Evolutionary conservation across 31 red algal species (phyloP).

Genomic region (Endocladia muricata): DNA sequence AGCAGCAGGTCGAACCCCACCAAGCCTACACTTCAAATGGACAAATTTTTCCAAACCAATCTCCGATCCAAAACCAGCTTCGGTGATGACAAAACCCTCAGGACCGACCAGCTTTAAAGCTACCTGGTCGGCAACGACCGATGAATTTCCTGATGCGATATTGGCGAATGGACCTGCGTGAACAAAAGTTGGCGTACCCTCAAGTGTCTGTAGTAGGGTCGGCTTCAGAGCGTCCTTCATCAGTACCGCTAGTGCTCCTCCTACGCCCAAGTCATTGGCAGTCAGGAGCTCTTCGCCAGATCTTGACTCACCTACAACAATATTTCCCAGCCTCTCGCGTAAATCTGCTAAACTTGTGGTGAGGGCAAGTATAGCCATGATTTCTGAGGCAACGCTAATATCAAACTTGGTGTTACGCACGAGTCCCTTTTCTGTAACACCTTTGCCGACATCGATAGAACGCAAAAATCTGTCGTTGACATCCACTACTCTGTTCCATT

Average conservation of each 20-base stretch:
- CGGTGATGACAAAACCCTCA: slow-evolving; percentile 90
- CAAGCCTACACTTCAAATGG: slow-evolving; percentile 87
- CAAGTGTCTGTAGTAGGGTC: slow-evolving; percentile 94
- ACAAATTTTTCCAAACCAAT: slow-evolving; percentile 96
- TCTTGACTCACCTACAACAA: slow-evolving; percentile 74
- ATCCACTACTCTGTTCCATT: slow-evolving; percentile 91
- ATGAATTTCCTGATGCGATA: slow-evolving; percentile 91
- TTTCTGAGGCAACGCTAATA: slow-evolving; percentile 95
- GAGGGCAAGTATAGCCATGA: slow-evolving; percentile 97
- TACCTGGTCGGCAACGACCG: slow-evolving; percentile 89
- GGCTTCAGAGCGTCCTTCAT: slow-evolving; percentile 98
- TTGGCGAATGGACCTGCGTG: slow-evolving; percentile 99
- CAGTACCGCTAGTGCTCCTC: slow-evolving; percentile 84
- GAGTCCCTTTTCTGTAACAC: slow-evolving; percentile 67
- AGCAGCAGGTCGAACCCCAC: slow-evolving; percentile 61
- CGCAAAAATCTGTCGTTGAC: slow-evolving; percentile 93
- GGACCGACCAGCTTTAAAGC: slow-evolving; percentile 89
- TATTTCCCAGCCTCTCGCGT: slow-evolving; percentile 74
- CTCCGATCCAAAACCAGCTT: slow-evolving; percentile 97
- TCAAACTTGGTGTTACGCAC: slow-evolving; percentile 79
- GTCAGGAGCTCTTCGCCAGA: slow-evolving; percentile 54
- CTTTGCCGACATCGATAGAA: slow-evolving; percentile 66
- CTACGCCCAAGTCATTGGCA: slow-evolving; percentile 91
- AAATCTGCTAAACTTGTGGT: slow-evolving; percentile 76
- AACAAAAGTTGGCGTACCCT: slow-evolving; percentile 93